Conservation (phyloP, 1,284 basidiomycete species). For the Melanopsichium pennsylvanicum region DNA sequence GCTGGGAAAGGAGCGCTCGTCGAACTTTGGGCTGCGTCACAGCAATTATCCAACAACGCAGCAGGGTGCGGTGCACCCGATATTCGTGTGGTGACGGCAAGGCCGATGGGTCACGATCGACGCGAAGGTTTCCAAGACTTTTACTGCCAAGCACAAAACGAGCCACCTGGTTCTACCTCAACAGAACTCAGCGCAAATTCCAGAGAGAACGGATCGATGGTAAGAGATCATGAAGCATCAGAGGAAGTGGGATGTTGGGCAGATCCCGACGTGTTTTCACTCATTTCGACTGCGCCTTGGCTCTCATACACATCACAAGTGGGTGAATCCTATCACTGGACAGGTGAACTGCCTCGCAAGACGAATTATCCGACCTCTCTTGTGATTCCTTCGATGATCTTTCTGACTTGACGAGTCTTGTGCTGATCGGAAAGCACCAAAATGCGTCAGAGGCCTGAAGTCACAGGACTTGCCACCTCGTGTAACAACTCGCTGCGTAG, state of each 20-base stretch:
- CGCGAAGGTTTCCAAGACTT: conserved; percentile 39
- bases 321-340: conserved; percentile 37
- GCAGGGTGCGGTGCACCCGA: conserved; percentile 5
- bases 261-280: conserved; percentile 34
- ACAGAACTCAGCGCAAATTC: background rate
- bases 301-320: conserved; percentile 17
- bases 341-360: conserved; percentile 30
- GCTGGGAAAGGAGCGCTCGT: conserved; percentile 21
- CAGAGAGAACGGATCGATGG: background rate
- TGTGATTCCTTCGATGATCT: conserved; percentile 5
- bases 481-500: no score
- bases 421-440: no score
- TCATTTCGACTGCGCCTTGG: conserved; percentile 15
- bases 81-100: conserved; percentile 29
- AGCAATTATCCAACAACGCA: background rate
- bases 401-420: background rate
- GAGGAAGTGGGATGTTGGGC: conserved; percentile 33
- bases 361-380: background rate
- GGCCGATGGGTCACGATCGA: conserved; percentile 33
- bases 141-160: conserved; percentile 30
- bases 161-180: background rate
- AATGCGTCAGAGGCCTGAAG: no score
- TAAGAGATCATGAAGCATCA: background rate
- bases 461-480: no score
- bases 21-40: conserved; percentile 15